Evolutionary conservation across 192 early-diverging fungal species (phyloP), one percentile per base, ranked within the genome.

Genomic region (Podila clonocystis): DNA sequence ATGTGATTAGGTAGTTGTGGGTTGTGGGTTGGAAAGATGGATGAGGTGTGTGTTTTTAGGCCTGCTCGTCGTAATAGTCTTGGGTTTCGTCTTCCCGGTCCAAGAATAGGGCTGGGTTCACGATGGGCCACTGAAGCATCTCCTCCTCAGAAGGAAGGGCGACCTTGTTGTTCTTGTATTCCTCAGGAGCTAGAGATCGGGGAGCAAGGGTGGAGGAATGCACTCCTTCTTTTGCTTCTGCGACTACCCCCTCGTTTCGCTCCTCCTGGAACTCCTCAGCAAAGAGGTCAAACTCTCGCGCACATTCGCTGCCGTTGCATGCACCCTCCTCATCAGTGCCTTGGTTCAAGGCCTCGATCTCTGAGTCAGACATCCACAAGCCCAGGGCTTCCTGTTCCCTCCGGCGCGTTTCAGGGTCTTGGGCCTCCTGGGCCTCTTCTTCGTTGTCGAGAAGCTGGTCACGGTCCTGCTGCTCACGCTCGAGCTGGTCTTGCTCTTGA

Each of bases 281-380:
- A 29, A 66, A 78, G 13, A 78, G 45, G 50, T 78, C 75, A 49
- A 71, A 78, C 19, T 70, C 38, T 60, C 24, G 41, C 11, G 41
- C 41, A 30, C 50, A 34, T 52, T 41, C 63, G n/a, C 11, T 64
- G 0, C 63, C 41, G n/a, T 26, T 2, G 22, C 63, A 13, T 1
- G 20, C 22, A 24, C 22, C 12, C 24, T 49, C 24, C 20, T 49
- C 26, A 31, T 36, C 52, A 6, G 31, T 8, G 0, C n/a, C 65
- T 62, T 67, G 64, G 31, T 13, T 61, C 45, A 74, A 11, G 24
- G 68, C 63, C 38, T 78, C 68, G 29, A 71, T 67, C 5, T 78
- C 75, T 22, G 75, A 31, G 48, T 78, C 75, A 29, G 75, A 62
- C 75, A 78, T 78, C 75, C 75, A 78, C 0, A 78, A 64, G 30